A percentile compares a stretch with the other conserved stretches of the same genome.
These are phyloP conservation scores for Trichosporon sp. DNA, from an alignment of 1,284 basidiomycete genomes.

Conservation along the genomic window DNA sequence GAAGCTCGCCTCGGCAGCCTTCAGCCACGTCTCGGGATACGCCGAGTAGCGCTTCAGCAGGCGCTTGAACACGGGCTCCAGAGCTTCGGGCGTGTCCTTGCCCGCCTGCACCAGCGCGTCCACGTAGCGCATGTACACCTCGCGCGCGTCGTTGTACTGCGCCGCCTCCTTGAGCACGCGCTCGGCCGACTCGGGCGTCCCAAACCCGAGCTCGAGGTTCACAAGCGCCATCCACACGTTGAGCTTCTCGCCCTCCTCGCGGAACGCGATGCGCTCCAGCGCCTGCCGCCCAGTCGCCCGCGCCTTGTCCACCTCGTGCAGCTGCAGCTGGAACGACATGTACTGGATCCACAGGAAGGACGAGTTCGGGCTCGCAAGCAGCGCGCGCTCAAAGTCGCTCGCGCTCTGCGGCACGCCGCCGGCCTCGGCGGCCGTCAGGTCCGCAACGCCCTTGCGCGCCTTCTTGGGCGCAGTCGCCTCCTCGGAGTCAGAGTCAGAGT, in stretches of 20 bases:
- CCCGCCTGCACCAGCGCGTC: slow-evolving; percentile 77
- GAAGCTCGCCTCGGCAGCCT: slow-evolving; percentile 73
- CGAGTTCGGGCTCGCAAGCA: slow-evolving; percentile 94
- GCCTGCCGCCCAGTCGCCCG: slow-evolving; percentile 81
- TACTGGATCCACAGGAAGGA: slow-evolving; percentile 99
- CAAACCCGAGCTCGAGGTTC: slow-evolving; percentile 92
- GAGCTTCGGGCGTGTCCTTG: slow-evolving; percentile 70
- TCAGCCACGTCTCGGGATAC: slow-evolving; percentile 86
- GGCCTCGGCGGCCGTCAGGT: slow-evolving; percentile 80
- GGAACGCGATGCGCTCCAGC: slow-evolving; percentile 81
- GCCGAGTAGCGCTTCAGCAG: slow-evolving; percentile 89
- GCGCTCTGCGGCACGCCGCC: slow-evolving; percentile 76
- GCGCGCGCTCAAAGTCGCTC: slow-evolving; percentile 87
- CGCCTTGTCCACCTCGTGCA: slow-evolving; percentile 93
- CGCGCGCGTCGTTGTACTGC: slow-evolving; percentile 86
- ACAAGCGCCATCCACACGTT: slow-evolving; percentile 98
- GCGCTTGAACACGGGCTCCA: slow-evolving; percentile 73
- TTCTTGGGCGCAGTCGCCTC: slow-evolving; percentile 19
- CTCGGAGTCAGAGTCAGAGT: slow-evolving; percentile 52
- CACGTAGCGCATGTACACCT: slow-evolving; percentile 76
- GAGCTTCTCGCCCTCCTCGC: slow-evolving; percentile 93
- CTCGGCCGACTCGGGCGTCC: slow-evolving; percentile 74
- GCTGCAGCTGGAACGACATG: slow-evolving; percentile 95
- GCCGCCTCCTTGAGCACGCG: slow-evolving; percentile 82
- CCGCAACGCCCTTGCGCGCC: slow-evolving; percentile 62